These are phyloP conservation scores for Rosa persica DNA, from an alignment of 306 rosid species.

Conservation along the genomic window DNA sequence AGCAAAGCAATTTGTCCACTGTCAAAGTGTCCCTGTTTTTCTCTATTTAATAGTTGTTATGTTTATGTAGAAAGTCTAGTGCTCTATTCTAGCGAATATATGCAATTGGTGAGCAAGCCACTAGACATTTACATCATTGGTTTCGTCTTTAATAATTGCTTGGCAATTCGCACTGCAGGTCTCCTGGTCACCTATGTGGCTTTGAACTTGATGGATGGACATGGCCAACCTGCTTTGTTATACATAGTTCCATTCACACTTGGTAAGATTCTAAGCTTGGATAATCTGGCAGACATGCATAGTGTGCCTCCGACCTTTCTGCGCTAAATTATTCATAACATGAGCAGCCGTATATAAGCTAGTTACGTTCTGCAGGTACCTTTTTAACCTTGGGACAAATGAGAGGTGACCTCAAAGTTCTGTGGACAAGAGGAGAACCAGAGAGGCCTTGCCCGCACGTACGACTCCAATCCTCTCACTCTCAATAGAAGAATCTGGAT, in stretches of 20 bases:
- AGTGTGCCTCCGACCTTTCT: too few relatives aligned
- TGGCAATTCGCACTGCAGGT: constrained; percentile 47
- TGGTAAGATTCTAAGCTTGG: constrained; percentile 45
- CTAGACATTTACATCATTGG: not conserved
- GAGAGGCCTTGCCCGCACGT: constrained; percentile 76
- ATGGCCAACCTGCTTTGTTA: constrained; percentile 96
- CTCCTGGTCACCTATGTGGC: constrained; percentile 92
- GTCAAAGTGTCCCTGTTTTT: not conserved
- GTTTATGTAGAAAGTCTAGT: not conserved
- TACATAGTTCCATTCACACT: constrained; percentile 95
- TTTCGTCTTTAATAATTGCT: constrained; percentile 1
- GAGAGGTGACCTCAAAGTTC: constrained; percentile 83
- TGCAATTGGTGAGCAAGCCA: constrained; percentile 10
- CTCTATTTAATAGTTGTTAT: not conserved
- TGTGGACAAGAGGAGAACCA: constrained; percentile 95
- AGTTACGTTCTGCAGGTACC: too few relatives aligned
- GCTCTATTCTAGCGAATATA: not conserved
- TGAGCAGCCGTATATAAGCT: too few relatives aligned
- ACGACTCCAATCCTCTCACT: constrained; percentile 49
- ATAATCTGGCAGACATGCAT: not conserved
- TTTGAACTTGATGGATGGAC: constrained; percentile 97
- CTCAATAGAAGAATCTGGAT: constrained; percentile 44
- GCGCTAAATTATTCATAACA: too few relatives aligned
- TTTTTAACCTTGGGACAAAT: too few relatives aligned
- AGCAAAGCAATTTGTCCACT: not conserved